These are phyloP conservation scores for Cladosporium sp. DNA, from an alignment of 2,329 filamentous ascomycete genomes.

Conservation along the genomic window DNA sequence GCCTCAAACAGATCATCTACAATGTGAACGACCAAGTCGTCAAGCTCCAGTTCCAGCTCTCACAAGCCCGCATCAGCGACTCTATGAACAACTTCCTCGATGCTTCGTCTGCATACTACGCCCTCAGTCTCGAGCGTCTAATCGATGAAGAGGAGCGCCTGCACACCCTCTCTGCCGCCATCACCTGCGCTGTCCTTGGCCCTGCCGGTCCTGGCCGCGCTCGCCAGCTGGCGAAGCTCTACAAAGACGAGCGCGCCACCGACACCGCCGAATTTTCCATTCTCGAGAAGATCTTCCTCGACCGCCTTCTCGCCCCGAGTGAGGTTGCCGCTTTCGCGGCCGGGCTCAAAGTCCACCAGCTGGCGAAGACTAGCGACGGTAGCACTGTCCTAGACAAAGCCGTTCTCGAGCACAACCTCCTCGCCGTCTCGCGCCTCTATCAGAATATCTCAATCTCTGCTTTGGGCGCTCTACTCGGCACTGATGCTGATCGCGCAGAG, in stretches of 20 bases:
- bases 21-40: slow-evolving; percentile 69
- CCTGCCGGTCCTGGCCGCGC: slow-evolving; percentile 84
- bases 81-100: slow-evolving; percentile 85
- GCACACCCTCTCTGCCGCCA: slow-evolving; percentile 77
- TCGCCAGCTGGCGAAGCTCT: slow-evolving; percentile 74
- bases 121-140: slow-evolving; percentile 70
- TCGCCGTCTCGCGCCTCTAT: slow-evolving; percentile 66
- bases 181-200: slow-evolving; percentile 88
- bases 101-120: slow-evolving; percentile 83
- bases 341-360: slow-evolving; percentile 78
- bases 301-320: slow-evolving; percentile 72
- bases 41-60: slow-evolving; percentile 81
- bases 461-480: slow-evolving; percentile 71
- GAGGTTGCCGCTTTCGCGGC: slow-evolving; percentile 85
- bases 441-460: slow-evolving; percentile 56
- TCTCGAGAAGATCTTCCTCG: slow-evolving; percentile 95
- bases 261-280: slow-evolving; percentile 79
- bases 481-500: slow-evolving; percentile 78
- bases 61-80: slow-evolving; percentile 89
- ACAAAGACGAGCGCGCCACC: slow-evolving; percentile 84
- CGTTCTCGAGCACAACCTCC: slow-evolving; percentile 92
- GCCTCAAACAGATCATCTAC: slow-evolving; percentile 88
- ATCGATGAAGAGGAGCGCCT: slow-evolving; percentile 86
- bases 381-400: slow-evolving; percentile 90
- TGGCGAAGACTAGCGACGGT: slow-evolving; percentile 84